Percentiles rank a stretch among this genome's conserved stretches.
These are phyloP conservation scores for Colletotrichum horii DNA, from an alignment of 2,329 filamentous ascomycete genomes.

Conservation along the genomic window DNA sequence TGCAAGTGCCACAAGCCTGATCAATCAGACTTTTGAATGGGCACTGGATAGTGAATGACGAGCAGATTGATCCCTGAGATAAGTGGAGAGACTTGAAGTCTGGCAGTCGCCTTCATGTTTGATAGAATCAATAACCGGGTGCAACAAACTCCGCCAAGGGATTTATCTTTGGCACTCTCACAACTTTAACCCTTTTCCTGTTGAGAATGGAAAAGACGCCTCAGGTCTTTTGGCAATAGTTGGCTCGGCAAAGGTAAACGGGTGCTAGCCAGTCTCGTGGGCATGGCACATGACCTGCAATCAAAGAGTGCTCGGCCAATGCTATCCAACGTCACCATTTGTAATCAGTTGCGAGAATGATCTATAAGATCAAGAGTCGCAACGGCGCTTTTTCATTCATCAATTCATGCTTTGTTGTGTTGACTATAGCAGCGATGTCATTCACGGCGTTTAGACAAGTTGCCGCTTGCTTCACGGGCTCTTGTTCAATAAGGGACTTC, in stretches of 20 bases:
- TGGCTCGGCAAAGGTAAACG: rapidly evolving
- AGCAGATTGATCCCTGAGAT: too few relatives aligned
- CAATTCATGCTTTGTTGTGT: background rate
- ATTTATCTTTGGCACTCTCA: too few relatives aligned
- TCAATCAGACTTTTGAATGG: background rate
- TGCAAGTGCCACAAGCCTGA: background rate
- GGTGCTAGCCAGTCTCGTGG: rapidly evolving
- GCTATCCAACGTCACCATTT: background rate
- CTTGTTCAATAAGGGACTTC: background rate
- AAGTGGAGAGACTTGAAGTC: too few relatives aligned
- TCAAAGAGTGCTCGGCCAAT: background rate
- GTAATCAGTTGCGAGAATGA: rapidly evolving
- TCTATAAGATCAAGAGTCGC: background rate
- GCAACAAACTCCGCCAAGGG: too few relatives aligned
- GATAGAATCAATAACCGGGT: too few relatives aligned
- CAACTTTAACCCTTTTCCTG: too few relatives aligned
- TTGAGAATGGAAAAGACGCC: too few relatives aligned
- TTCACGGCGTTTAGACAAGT: background rate
- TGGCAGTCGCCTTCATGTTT: too few relatives aligned
- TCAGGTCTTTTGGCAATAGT: background rate
- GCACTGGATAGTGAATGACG: too few relatives aligned
- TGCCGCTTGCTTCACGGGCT: background rate
- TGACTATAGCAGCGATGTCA: background rate
- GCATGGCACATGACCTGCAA: rapidly evolving
- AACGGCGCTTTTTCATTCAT: rapidly evolving